Percentiles rank a stretch among this genome's conserved stretches.
Evolutionary conservation across 225 moss, liverwort and hornwort genomes (phyloP).

Genomic region (Polytrichum commune): DNA sequence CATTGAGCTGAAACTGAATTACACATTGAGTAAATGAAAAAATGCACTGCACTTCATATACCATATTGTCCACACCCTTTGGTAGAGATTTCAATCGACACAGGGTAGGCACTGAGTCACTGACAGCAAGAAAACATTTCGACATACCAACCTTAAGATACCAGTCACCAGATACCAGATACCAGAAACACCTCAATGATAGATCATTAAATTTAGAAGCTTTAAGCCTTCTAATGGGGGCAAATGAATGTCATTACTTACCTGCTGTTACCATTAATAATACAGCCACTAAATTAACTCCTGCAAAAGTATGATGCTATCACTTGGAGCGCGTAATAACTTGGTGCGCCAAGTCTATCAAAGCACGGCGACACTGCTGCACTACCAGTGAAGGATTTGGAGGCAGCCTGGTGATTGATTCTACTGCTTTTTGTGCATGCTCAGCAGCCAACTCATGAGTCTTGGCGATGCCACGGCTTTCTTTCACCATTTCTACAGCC

Average conservation of each 20-base stretch:
- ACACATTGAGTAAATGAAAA: too few relatives aligned
- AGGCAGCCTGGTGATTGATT: constrained; percentile 61
- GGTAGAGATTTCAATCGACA: too few relatives aligned
- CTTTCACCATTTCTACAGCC: constrained; percentile 87
- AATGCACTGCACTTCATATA: too few relatives aligned
- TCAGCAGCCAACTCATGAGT: constrained; percentile 78
- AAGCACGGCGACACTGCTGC: constrained; percentile 77
- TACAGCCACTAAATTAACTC: constrained; percentile 6
- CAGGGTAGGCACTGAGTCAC: too few relatives aligned
- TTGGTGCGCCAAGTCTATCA: constrained; percentile 69
- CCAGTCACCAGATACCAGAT: too few relatives aligned
- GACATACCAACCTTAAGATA: too few relatives aligned
- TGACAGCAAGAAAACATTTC: too few relatives aligned
- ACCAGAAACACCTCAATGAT: constrained; percentile 1
- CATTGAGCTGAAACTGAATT: too few relatives aligned
- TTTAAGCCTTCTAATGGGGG: constrained; percentile 10
- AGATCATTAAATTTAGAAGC: constrained; percentile 10
- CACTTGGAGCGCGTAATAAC: constrained; percentile 75
- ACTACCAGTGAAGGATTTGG: constrained; percentile 55
- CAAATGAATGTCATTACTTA: constrained; percentile 21
- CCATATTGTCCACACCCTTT: too few relatives aligned
- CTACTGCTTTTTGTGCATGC: constrained; percentile 73
- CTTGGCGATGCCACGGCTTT: constrained; percentile 66
- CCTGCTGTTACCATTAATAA: constrained; percentile 11
- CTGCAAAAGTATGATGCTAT: constrained; percentile 9